Evolutionary conservation across 768 basidiomycete genomes (phyloP).

Genomic region (Russula vinacea): DNA sequence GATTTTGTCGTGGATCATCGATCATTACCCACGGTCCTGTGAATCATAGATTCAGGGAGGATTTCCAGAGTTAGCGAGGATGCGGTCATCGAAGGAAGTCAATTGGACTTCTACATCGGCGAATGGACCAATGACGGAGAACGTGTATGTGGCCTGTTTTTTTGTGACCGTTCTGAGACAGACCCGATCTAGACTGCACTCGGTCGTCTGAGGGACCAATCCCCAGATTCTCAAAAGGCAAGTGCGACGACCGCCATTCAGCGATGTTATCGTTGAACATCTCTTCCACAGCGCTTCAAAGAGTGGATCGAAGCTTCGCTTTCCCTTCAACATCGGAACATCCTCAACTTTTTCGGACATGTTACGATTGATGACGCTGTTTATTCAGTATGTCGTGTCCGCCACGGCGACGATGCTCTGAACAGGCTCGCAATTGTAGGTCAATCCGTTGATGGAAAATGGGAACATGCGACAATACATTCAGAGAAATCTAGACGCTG

Average conservation of each 20-base stretch:
- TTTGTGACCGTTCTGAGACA: background rate
- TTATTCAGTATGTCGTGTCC: conserved; percentile 20
- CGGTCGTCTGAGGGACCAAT: conserved; percentile 17
- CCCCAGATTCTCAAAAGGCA: conserved; percentile 15
- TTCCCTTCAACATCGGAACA: conserved; percentile 42
- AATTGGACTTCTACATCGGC: conserved; percentile 43
- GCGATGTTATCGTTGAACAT: background rate
- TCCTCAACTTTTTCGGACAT: conserved; percentile 41
- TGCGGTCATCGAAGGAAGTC: conserved; percentile 39
- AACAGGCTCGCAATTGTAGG: conserved; percentile 33
- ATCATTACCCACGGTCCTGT: background rate
- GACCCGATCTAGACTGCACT: conserved; percentile 16
- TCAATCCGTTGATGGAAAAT: conserved; percentile 48
- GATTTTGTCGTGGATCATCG: background rate
- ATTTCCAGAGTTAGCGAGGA: conserved; percentile 37
- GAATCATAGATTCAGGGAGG: conserved; percentile 31
- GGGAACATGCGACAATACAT: conserved; percentile 42
- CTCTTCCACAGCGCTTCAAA: conserved; percentile 40
- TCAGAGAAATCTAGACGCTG: conserved; percentile 34
- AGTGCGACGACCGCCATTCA: background rate
- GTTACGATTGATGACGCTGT: conserved; percentile 35
- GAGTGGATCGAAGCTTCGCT: conserved; percentile 46
- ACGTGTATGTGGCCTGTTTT: conserved; percentile 34
- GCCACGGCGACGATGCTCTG: background rate
- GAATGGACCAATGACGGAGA: conserved; percentile 42